phyloP scores from a whole-genome alignment of 345 rosid genomes.

The Salix exigua region DNA sequence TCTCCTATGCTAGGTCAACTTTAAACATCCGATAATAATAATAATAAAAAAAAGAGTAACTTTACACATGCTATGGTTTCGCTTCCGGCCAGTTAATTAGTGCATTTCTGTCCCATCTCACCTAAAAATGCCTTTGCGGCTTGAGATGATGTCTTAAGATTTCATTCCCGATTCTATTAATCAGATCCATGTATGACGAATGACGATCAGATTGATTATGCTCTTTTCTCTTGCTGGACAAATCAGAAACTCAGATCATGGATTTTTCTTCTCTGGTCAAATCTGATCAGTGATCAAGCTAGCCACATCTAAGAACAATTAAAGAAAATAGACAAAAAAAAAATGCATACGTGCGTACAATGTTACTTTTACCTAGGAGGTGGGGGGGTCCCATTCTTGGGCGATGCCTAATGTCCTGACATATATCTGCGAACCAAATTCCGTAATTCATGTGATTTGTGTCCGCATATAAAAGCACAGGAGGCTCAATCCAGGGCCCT shows the following conservation, averaged over 20 bases:
- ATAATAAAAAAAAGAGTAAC: too few species aligned
- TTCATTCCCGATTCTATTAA: neutral
- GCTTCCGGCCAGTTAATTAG: neutral
- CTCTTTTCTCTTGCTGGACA: too few species aligned
- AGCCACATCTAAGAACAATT: neutral
- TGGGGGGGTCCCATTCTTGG: neutral
- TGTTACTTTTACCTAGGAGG: neutral
- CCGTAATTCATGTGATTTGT: slow-evolving; percentile 30
- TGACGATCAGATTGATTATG: too few species aligned
- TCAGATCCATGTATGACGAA: too few species aligned
- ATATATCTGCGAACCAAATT: slow-evolving; percentile 1
- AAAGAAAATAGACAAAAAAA: neutral
- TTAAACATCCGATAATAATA: too few species aligned
- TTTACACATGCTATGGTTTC: neutral
- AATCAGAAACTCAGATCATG: too few species aligned
- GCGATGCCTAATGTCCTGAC: neutral
- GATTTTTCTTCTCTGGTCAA: too few species aligned
- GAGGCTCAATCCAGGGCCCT: slow-evolving; percentile 1
- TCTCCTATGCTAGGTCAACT: slow-evolving; percentile 7
- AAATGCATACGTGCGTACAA: neutral
- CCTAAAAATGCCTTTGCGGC: neutral
- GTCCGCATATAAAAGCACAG: neutral
- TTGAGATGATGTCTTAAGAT: neutral
- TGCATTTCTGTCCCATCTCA: neutral
- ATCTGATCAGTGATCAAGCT: neutral